phyloP scores from a whole-genome alignment of 1,284 basidiomycete species.

The Xerocomus nothofagi region DNA sequence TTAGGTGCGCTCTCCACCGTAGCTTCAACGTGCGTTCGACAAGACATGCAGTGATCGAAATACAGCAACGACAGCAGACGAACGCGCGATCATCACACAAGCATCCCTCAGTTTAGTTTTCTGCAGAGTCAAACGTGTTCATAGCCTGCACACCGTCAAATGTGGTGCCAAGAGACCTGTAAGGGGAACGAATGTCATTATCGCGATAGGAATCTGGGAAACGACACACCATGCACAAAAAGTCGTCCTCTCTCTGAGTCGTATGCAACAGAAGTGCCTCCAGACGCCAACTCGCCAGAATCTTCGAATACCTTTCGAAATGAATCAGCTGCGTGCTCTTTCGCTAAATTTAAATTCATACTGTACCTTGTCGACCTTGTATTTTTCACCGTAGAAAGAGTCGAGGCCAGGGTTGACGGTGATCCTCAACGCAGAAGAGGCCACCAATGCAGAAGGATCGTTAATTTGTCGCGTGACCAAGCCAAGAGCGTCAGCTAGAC shows the following conservation, averaged over 20 bases:
- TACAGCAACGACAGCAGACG: background rate
- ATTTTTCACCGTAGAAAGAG: conserved; percentile 65
- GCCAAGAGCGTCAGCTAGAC: conserved; percentile 30
- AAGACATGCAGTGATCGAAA: background rate
- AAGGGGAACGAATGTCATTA: conserved; percentile 9
- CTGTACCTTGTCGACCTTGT: conserved; percentile 59
- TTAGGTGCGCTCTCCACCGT: too few species aligned
- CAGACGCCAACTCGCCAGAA: conserved; percentile 54
- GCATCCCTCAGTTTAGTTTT: background rate
- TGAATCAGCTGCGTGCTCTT: conserved; percentile 6
- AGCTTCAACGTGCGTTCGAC: too few species aligned
- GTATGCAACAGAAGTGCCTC: conserved; percentile 52
- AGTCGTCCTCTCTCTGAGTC: conserved; percentile 48
- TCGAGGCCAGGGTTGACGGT: conserved; percentile 49
- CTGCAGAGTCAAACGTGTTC: conserved; percentile 9
- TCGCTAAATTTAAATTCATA: conserved; percentile 3
- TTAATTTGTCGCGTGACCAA: conserved; percentile 38
- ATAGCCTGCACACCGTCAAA: conserved; percentile 33
- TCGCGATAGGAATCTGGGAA: conserved; percentile 9
- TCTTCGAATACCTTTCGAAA: conserved; percentile 59
- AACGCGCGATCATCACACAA: background rate
- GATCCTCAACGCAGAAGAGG: conserved; percentile 54
- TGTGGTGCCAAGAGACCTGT: conserved; percentile 36
- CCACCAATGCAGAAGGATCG: conserved; percentile 39
- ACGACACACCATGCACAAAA: conserved; percentile 54